A percentile compares a stretch with the other conserved stretches of the same genome.
Conservation (phyloP, 169 alveolate genomes). For the Cryptosporidium muris region DNA sequence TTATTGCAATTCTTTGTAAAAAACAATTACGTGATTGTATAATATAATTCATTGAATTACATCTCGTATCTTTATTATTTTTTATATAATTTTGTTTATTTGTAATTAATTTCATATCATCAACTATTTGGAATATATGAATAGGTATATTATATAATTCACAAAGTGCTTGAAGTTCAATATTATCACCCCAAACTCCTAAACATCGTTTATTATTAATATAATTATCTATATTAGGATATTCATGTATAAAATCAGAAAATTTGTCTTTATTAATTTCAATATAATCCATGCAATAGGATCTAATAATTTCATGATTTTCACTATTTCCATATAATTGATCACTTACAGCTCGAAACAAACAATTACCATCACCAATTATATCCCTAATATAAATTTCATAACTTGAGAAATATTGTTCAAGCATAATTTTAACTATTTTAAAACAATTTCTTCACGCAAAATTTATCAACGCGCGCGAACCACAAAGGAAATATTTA, state of each 20-base stretch:
- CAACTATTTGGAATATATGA: conserved; percentile 2
- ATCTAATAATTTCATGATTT: conserved; percentile 74
- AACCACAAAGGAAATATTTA: background rate
- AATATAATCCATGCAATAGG: conserved; percentile 76
- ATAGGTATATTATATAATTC: conserved; percentile 55
- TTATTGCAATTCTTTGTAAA: too few relatives aligned
- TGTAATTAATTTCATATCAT: background rate
- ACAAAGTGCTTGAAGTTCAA: conserved; percentile 81
- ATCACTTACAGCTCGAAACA: conserved; percentile 80
- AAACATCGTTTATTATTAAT: conserved; percentile 72
- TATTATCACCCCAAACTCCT: conserved; percentile 84
- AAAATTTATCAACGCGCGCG: background rate
- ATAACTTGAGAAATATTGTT: conserved; percentile 8
- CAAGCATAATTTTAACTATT: background rate
- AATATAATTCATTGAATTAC: background rate
- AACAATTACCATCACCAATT: conserved; percentile 84
- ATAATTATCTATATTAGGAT: conserved; percentile 81
- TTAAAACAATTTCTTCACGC: background rate
- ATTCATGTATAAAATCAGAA: conserved; percentile 81
- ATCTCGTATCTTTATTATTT: background rate
- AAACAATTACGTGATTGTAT: conserved; percentile 4
- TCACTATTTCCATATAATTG: conserved; percentile 79
- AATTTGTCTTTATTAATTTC: conserved; percentile 74
- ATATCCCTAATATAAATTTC: conserved; percentile 23
- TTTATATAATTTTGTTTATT: background rate